Evolutionary conservation across 163 green algal species (phyloP).

Genomic region (Prototheca wickerhamii): DNA sequence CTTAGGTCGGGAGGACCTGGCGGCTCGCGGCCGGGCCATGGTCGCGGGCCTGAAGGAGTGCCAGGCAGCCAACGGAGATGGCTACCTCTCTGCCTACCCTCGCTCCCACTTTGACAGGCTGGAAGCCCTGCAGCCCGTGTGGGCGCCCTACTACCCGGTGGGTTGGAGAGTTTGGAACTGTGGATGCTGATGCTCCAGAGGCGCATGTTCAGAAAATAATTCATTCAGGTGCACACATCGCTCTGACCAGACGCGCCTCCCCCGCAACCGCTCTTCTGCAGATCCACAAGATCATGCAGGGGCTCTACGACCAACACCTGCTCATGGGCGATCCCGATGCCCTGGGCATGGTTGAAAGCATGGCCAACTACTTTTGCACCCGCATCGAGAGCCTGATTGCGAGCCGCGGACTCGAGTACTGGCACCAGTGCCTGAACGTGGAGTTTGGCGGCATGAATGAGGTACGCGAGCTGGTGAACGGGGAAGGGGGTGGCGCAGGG

Average conservation of each 20-base stretch:
- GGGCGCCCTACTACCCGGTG: slow-evolving; percentile 64
- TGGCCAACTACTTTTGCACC: slow-evolving; percentile 41
- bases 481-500: background rate
- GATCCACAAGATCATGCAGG: slow-evolving; percentile 77
- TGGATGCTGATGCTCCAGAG: background rate
- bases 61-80: slow-evolving; percentile 31
- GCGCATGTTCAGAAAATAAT: background rate
- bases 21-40: slow-evolving; percentile 13
- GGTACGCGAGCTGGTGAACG: slow-evolving; percentile 2
- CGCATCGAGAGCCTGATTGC: slow-evolving; percentile 14
- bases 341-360: slow-evolving; percentile 34
- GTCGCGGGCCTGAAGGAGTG: slow-evolving; percentile 34
- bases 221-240: background rate
- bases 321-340: slow-evolving; percentile 37
- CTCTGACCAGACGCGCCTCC: background rate
- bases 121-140: slow-evolving; percentile 56
- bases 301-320: slow-evolving; percentile 57
- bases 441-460: slow-evolving; percentile 70
- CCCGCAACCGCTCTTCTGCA: slow-evolving; percentile 11
- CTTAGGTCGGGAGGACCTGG: background rate
- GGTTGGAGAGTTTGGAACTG: background rate
- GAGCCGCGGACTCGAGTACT: slow-evolving; percentile 35
- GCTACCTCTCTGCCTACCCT: slow-evolving; percentile 74
- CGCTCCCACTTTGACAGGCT: slow-evolving; percentile 59
- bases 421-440: slow-evolving; percentile 34